These are phyloP conservation scores for Colletotrichum orbiculare DNA, from an alignment of 2,329 filamentous ascomycete genomes.

Conservation along the genomic window DNA sequence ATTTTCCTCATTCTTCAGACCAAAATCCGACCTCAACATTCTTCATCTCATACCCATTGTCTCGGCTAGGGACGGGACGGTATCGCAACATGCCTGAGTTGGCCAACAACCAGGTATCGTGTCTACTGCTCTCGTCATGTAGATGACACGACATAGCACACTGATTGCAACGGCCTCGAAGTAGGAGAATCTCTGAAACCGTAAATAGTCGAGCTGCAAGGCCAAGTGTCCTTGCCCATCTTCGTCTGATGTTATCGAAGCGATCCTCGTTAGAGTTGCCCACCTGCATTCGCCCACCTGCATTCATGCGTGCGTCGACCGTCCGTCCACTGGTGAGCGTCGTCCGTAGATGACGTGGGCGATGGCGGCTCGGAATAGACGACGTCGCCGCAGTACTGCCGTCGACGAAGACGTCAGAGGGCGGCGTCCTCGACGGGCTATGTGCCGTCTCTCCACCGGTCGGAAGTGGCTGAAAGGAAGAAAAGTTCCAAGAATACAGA, in stretches of 20 bases:
- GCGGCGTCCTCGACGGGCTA: background rate
- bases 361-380: slow-evolving; percentile 26
- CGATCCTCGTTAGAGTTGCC: slow-evolving; percentile 28
- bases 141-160: slow-evolving; percentile 2
- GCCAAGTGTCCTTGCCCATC: slow-evolving; percentile 13
- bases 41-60: slow-evolving; percentile 22
- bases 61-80: slow-evolving; percentile 19
- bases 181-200: slow-evolving; percentile 10
- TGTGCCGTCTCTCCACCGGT: slow-evolving; percentile 6
- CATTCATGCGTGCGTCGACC: slow-evolving; percentile 27
- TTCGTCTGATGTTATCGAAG: slow-evolving; percentile 29
- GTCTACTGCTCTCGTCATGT: slow-evolving; percentile 2
- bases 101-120: background rate
- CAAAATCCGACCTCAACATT: slow-evolving; percentile 15
- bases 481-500: slow-evolving; percentile 29
- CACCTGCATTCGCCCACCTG: slow-evolving; percentile 15
- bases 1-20: slow-evolving; percentile 10
- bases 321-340: slow-evolving; percentile 5
- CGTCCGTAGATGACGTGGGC: slow-evolving; percentile 1
- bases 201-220: slow-evolving; percentile 8
- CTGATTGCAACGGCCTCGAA: background rate
- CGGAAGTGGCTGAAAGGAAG: slow-evolving; percentile 22
- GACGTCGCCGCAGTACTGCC: background rate
- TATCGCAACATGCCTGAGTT: slow-evolving; percentile 12
- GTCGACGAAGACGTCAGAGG: background rate